Base-by-base conservation (phyloP, 345 rosid genomes). In the Kandelia obovata region DNA sequence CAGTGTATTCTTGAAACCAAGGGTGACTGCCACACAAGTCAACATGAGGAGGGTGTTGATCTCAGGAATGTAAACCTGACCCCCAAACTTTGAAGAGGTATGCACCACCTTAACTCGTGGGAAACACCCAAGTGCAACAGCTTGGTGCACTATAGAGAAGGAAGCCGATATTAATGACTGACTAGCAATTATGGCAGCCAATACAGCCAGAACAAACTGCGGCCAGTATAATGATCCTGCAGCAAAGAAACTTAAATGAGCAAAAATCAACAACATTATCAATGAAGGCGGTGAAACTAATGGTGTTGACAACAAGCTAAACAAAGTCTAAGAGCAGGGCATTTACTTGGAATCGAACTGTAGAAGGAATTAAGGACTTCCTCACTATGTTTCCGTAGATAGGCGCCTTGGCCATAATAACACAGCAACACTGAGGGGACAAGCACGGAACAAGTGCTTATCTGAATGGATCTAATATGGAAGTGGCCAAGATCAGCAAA, bases 401-500 rank as follows among this genome's bases (percentile, higher is more conserved):
- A 88, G 1, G 92, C 89, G 49, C 89, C 90, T 64, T 91, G 89
- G 8, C 97, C 91, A 25, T 71, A 7, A 58, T 81, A 91, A 52
- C 80, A 83, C 1, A 67, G 35, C 15, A 55, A 17, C 10, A 26
- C 28, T 0, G 21, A 55, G 34, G 35, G 35, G 23, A 5, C 7
- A 49, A n/a, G 47, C 43, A 19, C 37, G 11, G 47, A 13, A 1
- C 19, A 73, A 1, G n/a, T 43, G 64, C 79, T 71, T 37, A 90
- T 92, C 73, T 88, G 92, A 31, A 90, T 72, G 30, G 96, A 88
- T 58, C 65, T 83, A n/a, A 90, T 87, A 61, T 63, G 85, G 81
- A 92, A 92, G 76, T 92, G 96, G 20, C 92, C 96, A 10, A 92
- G 74, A 80, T 92, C 96, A 68, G 96, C 96, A 72, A 90, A 90